phyloP scores from a whole-genome alignment of 75 land plant species.

The Sequoia sempervirens region DNA sequence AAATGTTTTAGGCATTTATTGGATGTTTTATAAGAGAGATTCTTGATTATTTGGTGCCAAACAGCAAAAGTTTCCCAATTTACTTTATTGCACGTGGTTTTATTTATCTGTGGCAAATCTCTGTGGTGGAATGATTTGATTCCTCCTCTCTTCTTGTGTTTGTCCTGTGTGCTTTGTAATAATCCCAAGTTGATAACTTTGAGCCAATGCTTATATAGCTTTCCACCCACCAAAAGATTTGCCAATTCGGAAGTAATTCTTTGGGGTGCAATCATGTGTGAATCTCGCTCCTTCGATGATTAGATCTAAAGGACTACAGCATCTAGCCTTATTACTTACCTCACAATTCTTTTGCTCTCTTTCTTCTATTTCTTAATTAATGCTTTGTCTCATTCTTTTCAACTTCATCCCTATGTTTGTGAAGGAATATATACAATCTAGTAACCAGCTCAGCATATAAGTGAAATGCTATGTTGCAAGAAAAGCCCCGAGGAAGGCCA shows the following conservation, averaged over 20 bases:
- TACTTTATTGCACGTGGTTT: neutral
- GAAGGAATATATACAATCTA: neutral
- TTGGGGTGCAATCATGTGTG: neutral
- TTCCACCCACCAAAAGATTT: neutral
- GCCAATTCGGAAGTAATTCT: neutral
- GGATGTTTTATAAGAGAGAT: neutral
- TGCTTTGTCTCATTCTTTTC: neutral
- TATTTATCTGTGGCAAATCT: neutral
- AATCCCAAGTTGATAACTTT: neutral
- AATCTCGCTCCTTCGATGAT: too few relatives aligned
- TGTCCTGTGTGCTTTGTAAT: neutral
- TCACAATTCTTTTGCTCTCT: neutral
- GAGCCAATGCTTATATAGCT: neutral
- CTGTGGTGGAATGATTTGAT: neutral
- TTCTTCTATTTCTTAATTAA: neutral
- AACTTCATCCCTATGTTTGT: neutral
- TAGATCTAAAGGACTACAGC: neutral
- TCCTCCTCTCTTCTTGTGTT: neutral
- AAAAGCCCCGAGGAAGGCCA: neutral
- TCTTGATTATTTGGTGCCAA: neutral
- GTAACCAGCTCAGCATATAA: neutral
- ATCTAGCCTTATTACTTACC: neutral
- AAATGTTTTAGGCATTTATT: neutral
- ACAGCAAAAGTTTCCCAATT: too few relatives aligned
- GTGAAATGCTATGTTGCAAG: neutral